Evolutionary conservation across 179 eudicot species (phyloP).

Genomic region (Beta lomatogona): DNA sequence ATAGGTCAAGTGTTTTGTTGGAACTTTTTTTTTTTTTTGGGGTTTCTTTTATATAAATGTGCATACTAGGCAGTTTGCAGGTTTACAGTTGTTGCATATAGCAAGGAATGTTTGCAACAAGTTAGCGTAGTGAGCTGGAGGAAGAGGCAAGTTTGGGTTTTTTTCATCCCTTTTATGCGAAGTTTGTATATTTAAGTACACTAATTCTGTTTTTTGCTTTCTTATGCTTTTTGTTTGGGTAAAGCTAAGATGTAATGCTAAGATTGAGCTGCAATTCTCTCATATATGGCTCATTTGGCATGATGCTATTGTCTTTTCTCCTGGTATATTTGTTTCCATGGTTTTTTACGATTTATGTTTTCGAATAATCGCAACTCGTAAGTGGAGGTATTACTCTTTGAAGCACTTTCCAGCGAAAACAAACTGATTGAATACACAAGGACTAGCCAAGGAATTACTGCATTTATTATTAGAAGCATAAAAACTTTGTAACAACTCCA

Average conservation of each 20-base stretch:
- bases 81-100: slow-evolving; percentile 32
- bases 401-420: too few relatives aligned
- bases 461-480: too few relatives aligned
- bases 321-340: too few relatives aligned
- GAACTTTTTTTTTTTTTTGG: slow-evolving; percentile 14
- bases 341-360: too few relatives aligned
- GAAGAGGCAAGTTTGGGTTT: slow-evolving; percentile 18
- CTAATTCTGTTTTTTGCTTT: slow-evolving; percentile 15
- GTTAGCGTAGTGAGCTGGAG: slow-evolving; percentile 25
- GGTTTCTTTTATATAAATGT: slow-evolving; percentile 34
- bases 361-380: too few relatives aligned
- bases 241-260: slow-evolving; percentile 29
- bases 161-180: slow-evolving; percentile 33
- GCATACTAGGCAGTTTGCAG: slow-evolving; percentile 56
- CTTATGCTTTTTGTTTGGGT: slow-evolving; percentile 7
- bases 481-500: too few relatives aligned
- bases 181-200: slow-evolving; percentile 37
- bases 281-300: not conserved
- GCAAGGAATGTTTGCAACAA: slow-evolving; percentile 21
- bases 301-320: not conserved
- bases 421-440: too few relatives aligned
- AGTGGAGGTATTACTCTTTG: too few relatives aligned
- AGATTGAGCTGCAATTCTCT: slow-evolving; percentile 21
- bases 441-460: too few relatives aligned
- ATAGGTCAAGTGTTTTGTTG: slow-evolving; percentile 34